A percentile compares a stretch with the other conserved stretches of the same genome.
Evolutionary conservation across 345 rosid species (phyloP).

Genomic region (Melastoma malabathricum): DNA sequence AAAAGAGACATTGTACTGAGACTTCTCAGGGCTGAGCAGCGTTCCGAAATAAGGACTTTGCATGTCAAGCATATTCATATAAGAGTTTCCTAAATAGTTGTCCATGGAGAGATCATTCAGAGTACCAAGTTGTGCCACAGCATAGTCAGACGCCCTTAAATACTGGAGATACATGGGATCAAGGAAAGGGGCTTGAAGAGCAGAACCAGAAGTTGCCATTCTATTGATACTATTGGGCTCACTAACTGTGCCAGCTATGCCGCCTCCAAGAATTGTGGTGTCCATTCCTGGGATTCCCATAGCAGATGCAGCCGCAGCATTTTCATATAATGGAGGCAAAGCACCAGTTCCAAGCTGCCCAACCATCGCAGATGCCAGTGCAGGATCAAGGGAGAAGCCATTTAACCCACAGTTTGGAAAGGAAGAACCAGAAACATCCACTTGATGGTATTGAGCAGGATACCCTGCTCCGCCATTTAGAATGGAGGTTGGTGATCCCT

Average conservation of each 20-base stretch:
- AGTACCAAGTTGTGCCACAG: slow-evolving; percentile 28
- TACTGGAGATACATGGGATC: slow-evolving; percentile 67
- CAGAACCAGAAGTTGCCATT: slow-evolving; percentile 28
- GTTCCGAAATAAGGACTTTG: slow-evolving; percentile 52
- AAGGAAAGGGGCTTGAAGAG: slow-evolving; percentile 36
- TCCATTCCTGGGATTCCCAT: slow-evolving; percentile 51
- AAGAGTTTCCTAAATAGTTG: slow-evolving; percentile 36
- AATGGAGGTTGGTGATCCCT: slow-evolving; percentile 50
- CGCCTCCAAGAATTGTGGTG: slow-evolving; percentile 50
- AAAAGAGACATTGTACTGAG: slow-evolving; percentile 25
- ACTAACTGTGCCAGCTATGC: slow-evolving; percentile 34
- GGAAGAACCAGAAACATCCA: slow-evolving; percentile 34
- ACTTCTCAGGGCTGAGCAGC: slow-evolving; percentile 41
- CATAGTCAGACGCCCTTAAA: slow-evolving; percentile 37
- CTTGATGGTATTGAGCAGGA: slow-evolving; percentile 38
- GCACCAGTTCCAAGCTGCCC: slow-evolving; percentile 48
- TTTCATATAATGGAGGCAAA: slow-evolving; percentile 53
- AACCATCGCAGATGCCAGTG: slow-evolving; percentile 44
- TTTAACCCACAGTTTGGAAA: slow-evolving; percentile 31
- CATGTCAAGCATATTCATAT: slow-evolving; percentile 44
- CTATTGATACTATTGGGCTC: slow-evolving; percentile 28
- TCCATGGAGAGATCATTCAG: slow-evolving; percentile 37
- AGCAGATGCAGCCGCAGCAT: slow-evolving; percentile 53
- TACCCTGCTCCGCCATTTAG: slow-evolving; percentile 37
- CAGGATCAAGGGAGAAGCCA: slow-evolving; percentile 46